Base-by-base conservation (phyloP, 2,329 filamentous ascomycete genomes). In the Claviceps quebecensis region DNA sequence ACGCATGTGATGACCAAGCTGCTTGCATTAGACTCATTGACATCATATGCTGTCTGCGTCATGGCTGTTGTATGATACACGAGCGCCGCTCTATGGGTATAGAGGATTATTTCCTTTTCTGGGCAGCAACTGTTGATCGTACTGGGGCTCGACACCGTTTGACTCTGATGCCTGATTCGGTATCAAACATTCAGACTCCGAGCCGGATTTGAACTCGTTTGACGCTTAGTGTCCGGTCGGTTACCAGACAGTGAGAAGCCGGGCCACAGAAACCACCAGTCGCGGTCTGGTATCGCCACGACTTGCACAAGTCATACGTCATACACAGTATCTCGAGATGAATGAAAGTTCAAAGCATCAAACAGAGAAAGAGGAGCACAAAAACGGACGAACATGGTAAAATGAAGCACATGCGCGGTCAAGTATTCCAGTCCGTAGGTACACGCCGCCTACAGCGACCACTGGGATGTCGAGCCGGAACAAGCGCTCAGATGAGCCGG, bases 21-120 rank as follows among this genome's bases (percentile, higher is more conserved):
- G 34, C 52, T 56, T 56, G 67, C 67, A 56, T 72, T 72, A 57
- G 69, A 64, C 54, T 71, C 66, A 36, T 54, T 58, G 40, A 67
- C 57, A 51, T 72, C 58, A 51, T 66, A 54, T 23, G 52, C 19
- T 38, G 40, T 40, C 26, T 57, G 55, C 53, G 58, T 60, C 67
- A 69, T 71, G 56, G 43, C 38, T 47, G 16, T 45, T 48, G 17
- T 45, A 37, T 22, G 41, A 26, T 23, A 22, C 22, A 44, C 7
- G 41, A 2, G 41, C 13, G 41, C 16, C 23, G 4, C 17, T 44
- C 22, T 16, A 22, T 7, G 5, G 2, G 5, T 44, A 9, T 2
- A 22, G 22, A 19, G 5, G 9, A 22, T 9, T 22, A 14, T 2
- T 29, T 34, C 23, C 43, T n/a, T 34, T 41, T 14, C 45, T 5